These are phyloP conservation scores for Suillus fuscotomentosus DNA, from an alignment of 768 basidiomycete genomes.

Conservation along the genomic window DNA sequence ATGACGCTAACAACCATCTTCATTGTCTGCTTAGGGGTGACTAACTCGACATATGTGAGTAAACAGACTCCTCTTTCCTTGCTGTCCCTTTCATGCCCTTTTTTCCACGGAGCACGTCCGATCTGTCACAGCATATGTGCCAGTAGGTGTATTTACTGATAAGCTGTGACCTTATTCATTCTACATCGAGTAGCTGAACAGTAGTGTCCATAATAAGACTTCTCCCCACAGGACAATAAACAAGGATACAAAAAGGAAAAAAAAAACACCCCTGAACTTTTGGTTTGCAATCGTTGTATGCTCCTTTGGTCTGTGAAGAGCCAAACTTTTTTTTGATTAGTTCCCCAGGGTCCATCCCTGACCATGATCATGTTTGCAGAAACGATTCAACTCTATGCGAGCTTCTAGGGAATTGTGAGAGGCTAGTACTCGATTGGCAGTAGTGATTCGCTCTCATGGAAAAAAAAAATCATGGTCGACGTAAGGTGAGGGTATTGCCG, in stretches of 20 bases:
- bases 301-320: neutral
- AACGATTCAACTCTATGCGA: neutral
- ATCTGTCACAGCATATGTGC: neutral
- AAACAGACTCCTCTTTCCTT: neutral
- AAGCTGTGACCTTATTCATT: neutral
- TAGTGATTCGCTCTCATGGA: no score
- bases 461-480: neutral
- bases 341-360: neutral
- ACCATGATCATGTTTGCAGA: neutral
- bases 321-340: neutral
- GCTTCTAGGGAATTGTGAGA: neutral
- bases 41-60: neutral
- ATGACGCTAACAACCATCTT: neutral
- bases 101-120: neutral
- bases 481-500: neutral
- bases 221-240: no score
- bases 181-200: neutral
- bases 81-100: neutral
- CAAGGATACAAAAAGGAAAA: no score
- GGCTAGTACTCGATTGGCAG: neutral
- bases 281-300: neutral
- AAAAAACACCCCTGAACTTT: neutral
- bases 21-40: neutral
- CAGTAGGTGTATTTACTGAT: neutral
- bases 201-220: no score